A percentile compares a stretch with the other conserved stretches of the same genome.
These are phyloP conservation scores for Nothophytophthora sp. DNA, from an alignment of 352 stramenopile species.

Conservation along the genomic window DNA sequence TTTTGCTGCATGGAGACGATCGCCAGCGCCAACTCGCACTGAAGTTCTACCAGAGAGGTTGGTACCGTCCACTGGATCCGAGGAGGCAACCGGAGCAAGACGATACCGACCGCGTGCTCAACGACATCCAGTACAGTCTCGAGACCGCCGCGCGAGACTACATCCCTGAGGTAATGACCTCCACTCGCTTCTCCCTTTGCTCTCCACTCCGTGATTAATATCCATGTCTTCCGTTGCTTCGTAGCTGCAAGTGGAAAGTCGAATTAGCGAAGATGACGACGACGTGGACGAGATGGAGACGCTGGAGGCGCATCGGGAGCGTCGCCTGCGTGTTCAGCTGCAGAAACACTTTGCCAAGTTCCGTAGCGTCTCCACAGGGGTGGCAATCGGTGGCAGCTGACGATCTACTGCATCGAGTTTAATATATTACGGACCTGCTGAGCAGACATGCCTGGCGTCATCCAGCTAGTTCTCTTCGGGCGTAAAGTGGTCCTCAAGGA, in stretches of 20 bases:
- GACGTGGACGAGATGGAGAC: conserved; percentile 34
- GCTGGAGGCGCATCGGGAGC: conserved; percentile 31
- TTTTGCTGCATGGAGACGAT: conserved; percentile 36
- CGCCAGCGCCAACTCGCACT: conserved; percentile 36
- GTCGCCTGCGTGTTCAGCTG: conserved; percentile 39
- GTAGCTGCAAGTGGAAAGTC: conserved; percentile 24
- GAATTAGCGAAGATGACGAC: conserved; percentile 23
- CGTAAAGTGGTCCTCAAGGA: conserved; percentile 75
- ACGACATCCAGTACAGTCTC: conserved; percentile 28
- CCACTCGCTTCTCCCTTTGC: background rate
- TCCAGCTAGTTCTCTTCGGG: conserved; percentile 53
- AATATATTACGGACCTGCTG: conserved; percentile 11
- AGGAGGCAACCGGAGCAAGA: conserved; percentile 14
- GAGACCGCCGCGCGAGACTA: conserved; percentile 41
- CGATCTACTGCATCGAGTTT: conserved; percentile 25
- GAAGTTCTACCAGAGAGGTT: conserved; percentile 58
- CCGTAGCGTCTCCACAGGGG: conserved; percentile 10
- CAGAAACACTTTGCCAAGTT: conserved; percentile 69
- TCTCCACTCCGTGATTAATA: background rate
- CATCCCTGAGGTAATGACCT: conserved; percentile 28
- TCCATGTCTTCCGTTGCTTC: background rate
- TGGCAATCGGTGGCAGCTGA: conserved; percentile 1
- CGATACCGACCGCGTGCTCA: conserved; percentile 16
- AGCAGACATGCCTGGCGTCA: background rate
- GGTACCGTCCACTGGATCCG: conserved; percentile 34